These are phyloP conservation scores for Noccaea caerulescens DNA, from an alignment of 345 rosid species.

Conservation along the genomic window DNA sequence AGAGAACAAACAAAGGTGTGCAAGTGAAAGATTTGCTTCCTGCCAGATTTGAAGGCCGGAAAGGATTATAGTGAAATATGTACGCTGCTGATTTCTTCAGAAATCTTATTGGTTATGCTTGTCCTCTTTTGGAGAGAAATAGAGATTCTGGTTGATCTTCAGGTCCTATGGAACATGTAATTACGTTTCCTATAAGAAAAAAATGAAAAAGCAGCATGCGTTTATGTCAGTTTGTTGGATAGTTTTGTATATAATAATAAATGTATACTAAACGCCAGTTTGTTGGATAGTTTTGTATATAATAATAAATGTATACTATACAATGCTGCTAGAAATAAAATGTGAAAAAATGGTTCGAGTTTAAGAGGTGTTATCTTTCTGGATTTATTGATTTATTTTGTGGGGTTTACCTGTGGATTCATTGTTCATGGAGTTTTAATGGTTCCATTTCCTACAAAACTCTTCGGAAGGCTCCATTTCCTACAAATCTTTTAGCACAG, in stretches of 20 bases:
- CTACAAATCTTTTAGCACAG: conserved; percentile 35
- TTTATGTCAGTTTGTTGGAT: background rate
- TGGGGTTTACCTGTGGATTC: conserved; percentile 3
- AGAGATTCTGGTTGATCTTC: background rate
- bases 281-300: background rate
- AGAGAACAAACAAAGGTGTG: background rate
- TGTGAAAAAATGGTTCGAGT: background rate
- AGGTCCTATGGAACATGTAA: background rate
- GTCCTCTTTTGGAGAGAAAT: background rate
- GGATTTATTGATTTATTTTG: background rate
- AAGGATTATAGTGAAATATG: background rate
- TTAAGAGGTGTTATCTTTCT: background rate
- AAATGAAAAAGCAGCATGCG: background rate
- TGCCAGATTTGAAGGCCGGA: background rate
- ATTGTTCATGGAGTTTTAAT: background rate
- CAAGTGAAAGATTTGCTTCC: background rate
- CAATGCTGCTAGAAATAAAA: conserved; percentile 4
- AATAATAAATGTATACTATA: background rate
- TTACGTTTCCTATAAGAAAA: background rate
- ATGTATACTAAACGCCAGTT: background rate
- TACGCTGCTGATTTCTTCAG: background rate
- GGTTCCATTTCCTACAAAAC: background rate
- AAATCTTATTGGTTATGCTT: background rate
- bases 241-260: too few species aligned
- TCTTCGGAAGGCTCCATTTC: too few species aligned